Evolutionary conservation across 768 basidiomycete species (phyloP).

Genomic region (Suillus subaureus): DNA sequence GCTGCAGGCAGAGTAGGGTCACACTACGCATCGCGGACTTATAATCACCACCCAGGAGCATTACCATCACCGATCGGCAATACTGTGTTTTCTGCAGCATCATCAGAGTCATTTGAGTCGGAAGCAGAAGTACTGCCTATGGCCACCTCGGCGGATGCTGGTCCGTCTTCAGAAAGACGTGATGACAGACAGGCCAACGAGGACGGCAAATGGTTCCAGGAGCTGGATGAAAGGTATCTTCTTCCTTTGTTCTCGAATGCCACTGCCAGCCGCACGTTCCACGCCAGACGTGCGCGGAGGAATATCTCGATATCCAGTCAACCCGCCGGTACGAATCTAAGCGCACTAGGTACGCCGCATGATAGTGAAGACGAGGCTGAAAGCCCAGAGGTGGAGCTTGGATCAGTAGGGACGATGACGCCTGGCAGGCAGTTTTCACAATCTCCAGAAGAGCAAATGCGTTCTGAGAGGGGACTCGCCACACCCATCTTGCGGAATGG

Average conservation of each 20-base stretch:
- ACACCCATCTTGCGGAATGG: slow-evolving; percentile 65
- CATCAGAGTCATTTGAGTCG: slow-evolving; percentile 78
- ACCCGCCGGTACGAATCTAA: slow-evolving; percentile 18
- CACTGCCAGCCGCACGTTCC: slow-evolving; percentile 84
- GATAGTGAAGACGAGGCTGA: slow-evolving; percentile 45
- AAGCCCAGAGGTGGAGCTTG: slow-evolving; percentile 48
- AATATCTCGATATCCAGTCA: slow-evolving; percentile 34
- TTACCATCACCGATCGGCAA: slow-evolving; percentile 22
- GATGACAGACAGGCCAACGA: slow-evolving; percentile 43
- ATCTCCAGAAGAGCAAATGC: slow-evolving; percentile 48
- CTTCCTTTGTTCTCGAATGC: slow-evolving; percentile 92
- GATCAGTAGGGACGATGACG: slow-evolving; percentile 21
- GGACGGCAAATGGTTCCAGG: slow-evolving; percentile 95
- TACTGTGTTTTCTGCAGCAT: slow-evolving; percentile 64
- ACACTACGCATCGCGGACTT: slow-evolving; percentile 56
- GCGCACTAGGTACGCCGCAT: slow-evolving; percentile 33
- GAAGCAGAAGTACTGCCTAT: slow-evolving; percentile 81
- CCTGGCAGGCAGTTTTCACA: slow-evolving; percentile 21
- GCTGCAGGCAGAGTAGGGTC: slow-evolving; percentile 51
- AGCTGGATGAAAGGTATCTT: slow-evolving; percentile 91
- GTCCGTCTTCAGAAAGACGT: slow-evolving; percentile 13
- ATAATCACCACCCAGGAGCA: slow-evolving; percentile 61
- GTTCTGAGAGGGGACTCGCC: slow-evolving; percentile 62
- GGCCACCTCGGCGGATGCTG: slow-evolving; percentile 47
- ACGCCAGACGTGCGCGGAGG: slow-evolving; percentile 71